Percentiles rank a stretch among this genome's conserved stretches.
Conservation (phyloP, 495 filamentous ascomycete genomes). For the Hypomontagnella submonticulosa region DNA sequence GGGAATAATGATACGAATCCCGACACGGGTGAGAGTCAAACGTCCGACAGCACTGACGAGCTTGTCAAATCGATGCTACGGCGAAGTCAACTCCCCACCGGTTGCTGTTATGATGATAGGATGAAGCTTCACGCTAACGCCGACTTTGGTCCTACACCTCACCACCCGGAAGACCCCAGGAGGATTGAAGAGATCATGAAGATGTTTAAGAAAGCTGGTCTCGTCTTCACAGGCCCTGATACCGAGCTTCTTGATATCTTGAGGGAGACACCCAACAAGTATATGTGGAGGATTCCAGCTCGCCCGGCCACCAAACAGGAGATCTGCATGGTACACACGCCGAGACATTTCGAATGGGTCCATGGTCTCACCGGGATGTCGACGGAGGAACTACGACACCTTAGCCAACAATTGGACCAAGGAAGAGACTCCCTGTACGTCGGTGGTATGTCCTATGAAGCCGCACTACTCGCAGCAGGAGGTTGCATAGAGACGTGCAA, state of each 20-base stretch:
- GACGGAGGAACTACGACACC: constrained; percentile 70
- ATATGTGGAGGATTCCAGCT: constrained; percentile 79
- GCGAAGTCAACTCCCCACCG: constrained; percentile 66
- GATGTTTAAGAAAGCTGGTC: constrained; percentile 78
- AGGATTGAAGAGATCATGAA: constrained; percentile 91
- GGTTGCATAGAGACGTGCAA: constrained; percentile 95
- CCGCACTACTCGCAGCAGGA: constrained; percentile 85
- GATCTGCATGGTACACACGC: constrained; percentile 78
- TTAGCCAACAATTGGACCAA: constrained; percentile 67
- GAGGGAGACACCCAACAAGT: constrained; percentile 61
- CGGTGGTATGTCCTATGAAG: constrained; percentile 80
- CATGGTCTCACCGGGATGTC: constrained; percentile 62
- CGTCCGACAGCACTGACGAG: constrained; percentile 20
- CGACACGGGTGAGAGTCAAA: constrained; percentile 48
- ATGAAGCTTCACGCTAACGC: constrained; percentile 94
- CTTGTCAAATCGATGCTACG: constrained; percentile 29
- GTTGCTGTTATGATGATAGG: constrained; percentile 88
- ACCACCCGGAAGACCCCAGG: constrained; percentile 93
- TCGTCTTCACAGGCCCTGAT: constrained; percentile 69
- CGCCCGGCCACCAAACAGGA: constrained; percentile 80
- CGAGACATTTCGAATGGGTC: constrained; percentile 81
- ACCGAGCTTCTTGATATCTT: constrained; percentile 57
- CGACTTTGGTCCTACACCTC: constrained; percentile 70
- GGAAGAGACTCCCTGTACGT: constrained; percentile 89
- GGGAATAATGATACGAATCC: constrained; percentile 42